A percentile compares a stretch with the other conserved stretches of the same genome.
These are phyloP conservation scores for Orbilia blumenaviensis DNA, from an alignment of 2,329 filamentous ascomycete genomes.

Conservation along the genomic window DNA sequence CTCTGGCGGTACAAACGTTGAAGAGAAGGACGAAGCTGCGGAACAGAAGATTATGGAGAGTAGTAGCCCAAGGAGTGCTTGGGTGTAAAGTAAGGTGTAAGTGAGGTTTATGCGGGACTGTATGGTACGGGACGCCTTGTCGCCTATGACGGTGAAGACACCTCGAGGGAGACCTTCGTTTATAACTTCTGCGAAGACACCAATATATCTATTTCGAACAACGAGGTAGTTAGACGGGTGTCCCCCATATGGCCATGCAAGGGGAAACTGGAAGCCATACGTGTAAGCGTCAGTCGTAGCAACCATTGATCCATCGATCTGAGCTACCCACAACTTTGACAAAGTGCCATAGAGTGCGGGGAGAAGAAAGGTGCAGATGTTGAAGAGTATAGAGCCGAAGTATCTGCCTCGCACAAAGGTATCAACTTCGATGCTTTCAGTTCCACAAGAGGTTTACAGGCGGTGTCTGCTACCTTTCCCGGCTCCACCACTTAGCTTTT, in stretches of 20 bases:
- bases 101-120: conserved; percentile 68
- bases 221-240: background rate
- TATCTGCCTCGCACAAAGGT: conserved; percentile 61
- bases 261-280: conserved; percentile 2
- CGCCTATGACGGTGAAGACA: conserved; percentile 74
- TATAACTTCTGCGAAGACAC: conserved; percentile 72
- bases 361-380: conserved; percentile 70
- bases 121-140: conserved; percentile 67
- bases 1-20: conserved; percentile 71
- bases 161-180: conserved; percentile 77
- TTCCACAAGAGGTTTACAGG: background rate
- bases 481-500: conserved; percentile 21
- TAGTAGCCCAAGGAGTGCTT: conserved; percentile 68
- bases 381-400: conserved; percentile 70
- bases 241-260: background rate
- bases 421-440: background rate
- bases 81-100: conserved; percentile 72
- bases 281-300: conserved; percentile 68
- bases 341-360: conserved; percentile 75
- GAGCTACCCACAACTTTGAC: conserved; percentile 75
- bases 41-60: conserved; percentile 70
- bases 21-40: conserved; percentile 67
- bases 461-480: conserved; percentile 7
- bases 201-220: conserved; percentile 69
- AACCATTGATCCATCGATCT: conserved; percentile 71